These are phyloP conservation scores for Chrysoporthe austroafricana DNA, from an alignment of 2,329 filamentous ascomycete species.

Conservation along the genomic window DNA sequence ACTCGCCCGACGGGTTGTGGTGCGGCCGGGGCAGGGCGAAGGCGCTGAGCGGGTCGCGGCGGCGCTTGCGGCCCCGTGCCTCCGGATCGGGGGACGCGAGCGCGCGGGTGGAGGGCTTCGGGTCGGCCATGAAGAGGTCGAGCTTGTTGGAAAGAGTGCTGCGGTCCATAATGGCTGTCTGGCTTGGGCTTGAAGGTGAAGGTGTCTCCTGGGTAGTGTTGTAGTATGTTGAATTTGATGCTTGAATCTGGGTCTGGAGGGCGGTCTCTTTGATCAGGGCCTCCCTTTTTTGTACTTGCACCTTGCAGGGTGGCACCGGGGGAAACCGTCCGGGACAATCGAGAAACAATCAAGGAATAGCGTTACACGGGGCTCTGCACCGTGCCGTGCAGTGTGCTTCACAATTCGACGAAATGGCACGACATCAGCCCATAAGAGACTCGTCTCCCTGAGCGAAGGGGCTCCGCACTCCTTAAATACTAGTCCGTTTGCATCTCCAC, in stretches of 20 bases:
- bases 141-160: background rate
- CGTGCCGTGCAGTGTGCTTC: constrained; percentile 12
- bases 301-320: background rate
- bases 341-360: background rate
- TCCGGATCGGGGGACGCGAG: constrained; percentile 40
- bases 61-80: constrained; percentile 42
- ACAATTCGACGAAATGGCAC: constrained; percentile 21
- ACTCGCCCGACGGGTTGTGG: constrained; percentile 41
- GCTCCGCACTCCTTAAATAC: constrained; percentile 13
- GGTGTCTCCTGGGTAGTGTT: background rate
- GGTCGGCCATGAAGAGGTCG: constrained; percentile 18
- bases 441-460: constrained; percentile 7
- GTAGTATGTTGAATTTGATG: too few species aligned
- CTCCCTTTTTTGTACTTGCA: background rate
- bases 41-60: constrained; percentile 38
- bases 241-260: too few species aligned
- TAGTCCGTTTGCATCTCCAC: background rate
- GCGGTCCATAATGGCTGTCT: constrained; percentile 17
- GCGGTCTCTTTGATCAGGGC: background rate
- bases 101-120: constrained; percentile 26
- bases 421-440: constrained; percentile 22
- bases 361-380: constrained; percentile 20
- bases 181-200: too few species aligned
- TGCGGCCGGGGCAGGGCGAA: constrained; percentile 33
- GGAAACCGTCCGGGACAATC: constrained; percentile 5